A percentile compares a stretch with the other conserved stretches of the same genome.
phyloP scores from a whole-genome alignment of 805 yeast genomes.

The Candida argentea region DNA sequence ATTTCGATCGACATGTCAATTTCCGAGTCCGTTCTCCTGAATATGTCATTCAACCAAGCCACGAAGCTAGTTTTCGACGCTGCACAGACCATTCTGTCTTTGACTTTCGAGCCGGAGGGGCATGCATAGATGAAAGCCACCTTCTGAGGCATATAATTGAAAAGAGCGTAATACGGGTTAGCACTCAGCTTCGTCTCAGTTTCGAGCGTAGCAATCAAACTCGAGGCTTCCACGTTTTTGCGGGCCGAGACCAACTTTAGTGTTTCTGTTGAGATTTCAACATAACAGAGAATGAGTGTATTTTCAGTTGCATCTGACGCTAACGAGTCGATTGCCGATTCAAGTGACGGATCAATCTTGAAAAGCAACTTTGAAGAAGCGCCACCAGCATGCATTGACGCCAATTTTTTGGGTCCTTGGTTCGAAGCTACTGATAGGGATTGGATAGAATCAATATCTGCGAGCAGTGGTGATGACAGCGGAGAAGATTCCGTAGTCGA shows the following conservation, averaged over 20 bases:
- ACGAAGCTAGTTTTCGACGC: conserved; percentile 60
- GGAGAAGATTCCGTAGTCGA: conserved; percentile 18
- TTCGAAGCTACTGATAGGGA: conserved; percentile 15
- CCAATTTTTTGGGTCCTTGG: conserved; percentile 14
- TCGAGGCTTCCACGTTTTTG: conserved; percentile 9
- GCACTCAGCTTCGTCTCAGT: conserved; percentile 14
- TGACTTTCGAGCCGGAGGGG: conserved; percentile 83
- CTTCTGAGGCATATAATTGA: conserved; percentile 28
- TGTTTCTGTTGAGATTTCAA: conserved; percentile 40
- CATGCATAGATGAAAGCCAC: conserved; percentile 70
- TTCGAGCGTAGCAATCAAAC: conserved; percentile 13
- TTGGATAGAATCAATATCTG: conserved; percentile 35
- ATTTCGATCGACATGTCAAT: conserved; percentile 50
- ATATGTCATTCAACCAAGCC: conserved; percentile 33
- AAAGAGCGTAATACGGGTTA: conserved; percentile 51
- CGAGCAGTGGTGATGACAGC: conserved; percentile 54
- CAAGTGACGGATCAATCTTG: conserved; percentile 16
- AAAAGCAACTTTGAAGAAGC: conserved; percentile 11
- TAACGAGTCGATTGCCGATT: conserved; percentile 14
- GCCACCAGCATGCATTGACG: conserved; percentile 27
- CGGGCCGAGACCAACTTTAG: conserved; percentile 14
- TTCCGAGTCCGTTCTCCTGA: conserved; percentile 15
- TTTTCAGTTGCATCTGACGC: conserved; percentile 8
- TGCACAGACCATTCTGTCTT: conserved; percentile 89
- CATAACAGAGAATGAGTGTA: conserved; percentile 38